These are phyloP conservation scores for Zymoseptoria crescenta DNA, from an alignment of 2,329 filamentous ascomycete genomes.

Conservation along the genomic window DNA sequence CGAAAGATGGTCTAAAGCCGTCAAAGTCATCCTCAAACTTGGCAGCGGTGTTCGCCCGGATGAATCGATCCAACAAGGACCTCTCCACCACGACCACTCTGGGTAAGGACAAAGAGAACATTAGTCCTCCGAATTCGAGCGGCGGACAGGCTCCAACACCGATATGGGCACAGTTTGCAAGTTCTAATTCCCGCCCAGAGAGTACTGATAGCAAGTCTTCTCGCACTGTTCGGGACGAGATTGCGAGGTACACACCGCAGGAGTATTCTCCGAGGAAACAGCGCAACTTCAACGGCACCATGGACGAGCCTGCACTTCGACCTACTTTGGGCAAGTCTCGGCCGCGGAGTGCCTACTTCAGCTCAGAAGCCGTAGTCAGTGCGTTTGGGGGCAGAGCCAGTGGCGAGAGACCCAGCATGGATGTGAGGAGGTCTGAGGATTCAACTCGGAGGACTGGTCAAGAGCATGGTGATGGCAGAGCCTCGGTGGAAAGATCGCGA, in stretches of 20 bases:
- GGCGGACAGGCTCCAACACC: conserved; percentile 49
- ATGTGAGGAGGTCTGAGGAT: conserved; percentile 22
- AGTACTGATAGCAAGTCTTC: conserved; percentile 41
- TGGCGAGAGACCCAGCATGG: conserved; percentile 19
- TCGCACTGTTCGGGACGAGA: conserved; percentile 46
- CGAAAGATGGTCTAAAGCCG: conserved; percentile 47
- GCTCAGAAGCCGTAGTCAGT: conserved; percentile 12
- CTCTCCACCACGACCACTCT: conserved; percentile 42
- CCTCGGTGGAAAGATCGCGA: conserved; percentile 17
- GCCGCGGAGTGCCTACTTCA: conserved; percentile 23
- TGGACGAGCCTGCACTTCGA: conserved; percentile 38
- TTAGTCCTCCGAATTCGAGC: conserved; percentile 48
- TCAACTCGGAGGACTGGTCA: conserved; percentile 10
- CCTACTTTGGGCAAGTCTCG: conserved; percentile 31
- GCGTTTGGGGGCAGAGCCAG: conserved; percentile 25
- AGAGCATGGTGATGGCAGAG: conserved; percentile 8
- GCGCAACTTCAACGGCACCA: conserved; percentile 44
- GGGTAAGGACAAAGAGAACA: conserved; percentile 74
- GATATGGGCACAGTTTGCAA: conserved; percentile 70
- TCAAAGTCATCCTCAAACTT: conserved; percentile 78
- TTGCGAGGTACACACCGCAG: conserved; percentile 50
- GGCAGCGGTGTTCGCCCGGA: conserved; percentile 64
- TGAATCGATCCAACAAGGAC: conserved; percentile 59
- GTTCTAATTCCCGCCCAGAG: conserved; percentile 31
- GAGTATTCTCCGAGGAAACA: conserved; percentile 56